These are phyloP conservation scores for Komagataella populi DNA, from an alignment of 805 yeast species.

Conservation along the genomic window DNA sequence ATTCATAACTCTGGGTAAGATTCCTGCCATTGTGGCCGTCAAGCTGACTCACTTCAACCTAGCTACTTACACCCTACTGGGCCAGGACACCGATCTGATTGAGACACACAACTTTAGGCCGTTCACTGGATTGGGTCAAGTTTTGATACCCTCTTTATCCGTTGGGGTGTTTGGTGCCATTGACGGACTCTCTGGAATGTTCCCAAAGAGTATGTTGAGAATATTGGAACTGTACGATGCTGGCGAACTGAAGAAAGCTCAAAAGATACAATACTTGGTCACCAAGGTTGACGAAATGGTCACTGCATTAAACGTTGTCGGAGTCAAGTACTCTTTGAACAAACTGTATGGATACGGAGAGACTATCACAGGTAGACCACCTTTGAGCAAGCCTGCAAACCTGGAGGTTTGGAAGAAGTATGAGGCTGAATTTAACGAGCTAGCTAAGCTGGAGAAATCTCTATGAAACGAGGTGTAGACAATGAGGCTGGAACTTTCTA, in stretches of 20 bases:
- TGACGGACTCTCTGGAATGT: conserved; percentile 39
- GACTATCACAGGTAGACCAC: conserved; percentile 28
- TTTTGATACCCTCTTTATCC: conserved; percentile 31
- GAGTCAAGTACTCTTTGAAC: conserved; percentile 29
- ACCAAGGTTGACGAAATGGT: conserved; percentile 33
- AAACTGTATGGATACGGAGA: conserved; percentile 27
- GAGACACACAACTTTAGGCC: conserved; percentile 23
- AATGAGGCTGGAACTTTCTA: too few relatives aligned
- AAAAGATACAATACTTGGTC: conserved; percentile 24
- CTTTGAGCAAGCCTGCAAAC: conserved; percentile 23
- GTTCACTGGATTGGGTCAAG: conserved; percentile 39
- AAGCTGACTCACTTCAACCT: conserved; percentile 40
- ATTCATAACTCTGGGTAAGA: conserved; percentile 25
- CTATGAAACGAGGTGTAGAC: conserved; percentile 1
- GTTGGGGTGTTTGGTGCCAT: conserved; percentile 36
- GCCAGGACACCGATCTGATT: conserved; percentile 24
- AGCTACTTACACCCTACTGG: conserved; percentile 29
- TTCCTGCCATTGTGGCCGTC: conserved; percentile 34
- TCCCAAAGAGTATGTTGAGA: conserved; percentile 32
- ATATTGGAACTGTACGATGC: conserved; percentile 22
- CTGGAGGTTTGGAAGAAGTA: conserved; percentile 16
- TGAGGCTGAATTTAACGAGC: conserved; percentile 2
- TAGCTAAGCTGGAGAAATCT: conserved; percentile 4
- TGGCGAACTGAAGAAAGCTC: conserved; percentile 28
- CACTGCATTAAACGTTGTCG: conserved; percentile 28